These are phyloP conservation scores for Pleurotus eryngii DNA, from an alignment of 768 basidiomycete genomes.

Conservation along the genomic window DNA sequence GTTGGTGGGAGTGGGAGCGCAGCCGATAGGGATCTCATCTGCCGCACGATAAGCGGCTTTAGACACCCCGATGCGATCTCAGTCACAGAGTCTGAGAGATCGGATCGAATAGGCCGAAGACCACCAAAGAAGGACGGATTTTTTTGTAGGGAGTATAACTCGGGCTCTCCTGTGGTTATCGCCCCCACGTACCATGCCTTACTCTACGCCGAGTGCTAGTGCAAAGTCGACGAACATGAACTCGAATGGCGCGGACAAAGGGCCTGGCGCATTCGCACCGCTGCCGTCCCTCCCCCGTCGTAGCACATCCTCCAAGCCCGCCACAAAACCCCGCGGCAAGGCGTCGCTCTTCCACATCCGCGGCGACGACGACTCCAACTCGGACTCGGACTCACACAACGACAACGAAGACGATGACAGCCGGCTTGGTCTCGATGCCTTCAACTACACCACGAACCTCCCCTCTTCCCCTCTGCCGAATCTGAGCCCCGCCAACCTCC, in stretches of 20 bases:
- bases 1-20: no score
- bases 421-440: not conserved
- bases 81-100: not conserved
- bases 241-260: constrained; percentile 29
- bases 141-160: not conserved
- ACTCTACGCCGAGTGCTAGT: not conserved
- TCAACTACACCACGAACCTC: constrained; percentile 7
- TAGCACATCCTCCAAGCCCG: constrained; percentile 9
- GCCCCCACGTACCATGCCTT: not conserved
- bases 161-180: not conserved
- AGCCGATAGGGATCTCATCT: no score
- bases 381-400: constrained; percentile 23
- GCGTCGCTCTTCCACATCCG: constrained; percentile 32
- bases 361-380: constrained; percentile 33
- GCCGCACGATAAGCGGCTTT: no score
- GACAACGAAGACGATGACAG: constrained; percentile 17
- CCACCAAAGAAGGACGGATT: not conserved
- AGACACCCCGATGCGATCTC: no score
- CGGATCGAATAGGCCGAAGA: constrained; percentile 5
- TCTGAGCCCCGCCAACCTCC: no score
- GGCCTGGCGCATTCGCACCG: constrained; percentile 46
- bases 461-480: not conserved
- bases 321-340: not conserved
- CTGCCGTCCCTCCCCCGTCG: constrained; percentile 45
- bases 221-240: not conserved